Base-by-base conservation (phyloP, 768 basidiomycete species). In the Ramaria rubella region DNA sequence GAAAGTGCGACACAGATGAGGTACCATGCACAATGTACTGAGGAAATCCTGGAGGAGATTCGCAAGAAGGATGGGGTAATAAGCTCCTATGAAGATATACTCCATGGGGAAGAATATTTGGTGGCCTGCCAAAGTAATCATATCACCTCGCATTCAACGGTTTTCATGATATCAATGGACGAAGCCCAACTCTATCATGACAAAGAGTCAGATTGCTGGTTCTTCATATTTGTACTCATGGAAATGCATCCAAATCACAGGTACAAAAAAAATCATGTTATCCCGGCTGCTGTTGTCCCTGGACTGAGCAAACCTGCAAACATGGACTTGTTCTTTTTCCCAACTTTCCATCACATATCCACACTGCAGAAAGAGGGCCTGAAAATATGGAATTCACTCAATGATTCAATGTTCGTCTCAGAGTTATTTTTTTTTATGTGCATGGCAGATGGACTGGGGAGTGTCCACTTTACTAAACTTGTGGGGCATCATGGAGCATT, bases 191-290 rank as follows among this genome's bases (percentile, higher is more conserved):
- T 79, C 0, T 77, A 75, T 53, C 60, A 61, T n/a, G 66, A 66
- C 58, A 77, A 77, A 60, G 56, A 63, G 30, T 78, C 76, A 0
- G 74, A 77, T 49, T 69, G 65, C 23, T 75, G 74, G 75, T 73
- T 77, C 3, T 67, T 54, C 24, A 70, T 77, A 8, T 77, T 75
- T 74, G 54, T 51, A 17, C 50, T 73, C 7, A 36, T 65, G 4
- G 63, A 75, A 52, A 61, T 65, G 6, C 29, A 54, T 5, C 71
- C 70, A 0, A 54, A 65, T 11, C 27, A 55, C 7, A 64, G 69
- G 4, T 76, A 74, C 59, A 65, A 68, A 44, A 61, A 65, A 45
- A 60, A 64, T 33, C 59, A 68, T 44, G 59, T 72, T 17, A 58
- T 72, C 23, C 70, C 71, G 8, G 72, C 64, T 0, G 27, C 58